Percentiles rank a stretch among this genome's conserved stretches.
These are phyloP conservation scores for Talaromyces funiculosus DNA, from an alignment of 2,329 filamentous ascomycete genomes.

Conservation along the genomic window DNA sequence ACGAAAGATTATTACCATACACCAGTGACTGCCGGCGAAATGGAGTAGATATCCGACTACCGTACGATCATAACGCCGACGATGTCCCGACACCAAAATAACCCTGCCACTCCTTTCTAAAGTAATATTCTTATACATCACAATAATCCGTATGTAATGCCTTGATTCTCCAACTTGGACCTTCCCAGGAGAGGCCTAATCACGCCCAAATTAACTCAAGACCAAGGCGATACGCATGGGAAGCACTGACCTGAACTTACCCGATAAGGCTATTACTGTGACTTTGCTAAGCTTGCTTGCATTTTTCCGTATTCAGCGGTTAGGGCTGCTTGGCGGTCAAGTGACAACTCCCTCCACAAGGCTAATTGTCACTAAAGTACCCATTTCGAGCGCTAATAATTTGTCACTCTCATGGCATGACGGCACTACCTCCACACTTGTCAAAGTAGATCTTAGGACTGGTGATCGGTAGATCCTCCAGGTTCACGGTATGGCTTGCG, in stretches of 20 bases:
- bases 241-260: background rate
- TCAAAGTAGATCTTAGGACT: background rate
- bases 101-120: background rate
- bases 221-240: background rate
- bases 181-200: background rate
- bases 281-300: background rate
- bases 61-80: background rate
- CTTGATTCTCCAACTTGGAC: background rate
- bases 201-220: background rate
- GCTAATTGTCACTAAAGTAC: background rate
- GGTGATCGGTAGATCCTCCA: background rate
- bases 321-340: background rate
- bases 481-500: background rate
- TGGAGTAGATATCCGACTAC: background rate
- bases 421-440: background rate
- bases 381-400: background rate
- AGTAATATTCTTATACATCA: too few relatives aligned
- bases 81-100: background rate
- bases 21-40: background rate
- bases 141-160: background rate
- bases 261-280: constrained; percentile 9
- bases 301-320: background rate
- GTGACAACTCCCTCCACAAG: background rate
- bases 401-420: background rate
- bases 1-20: background rate